These are phyloP conservation scores for Endocladia muricata DNA, from an alignment of 31 red algal species.

Conservation along the genomic window DNA sequence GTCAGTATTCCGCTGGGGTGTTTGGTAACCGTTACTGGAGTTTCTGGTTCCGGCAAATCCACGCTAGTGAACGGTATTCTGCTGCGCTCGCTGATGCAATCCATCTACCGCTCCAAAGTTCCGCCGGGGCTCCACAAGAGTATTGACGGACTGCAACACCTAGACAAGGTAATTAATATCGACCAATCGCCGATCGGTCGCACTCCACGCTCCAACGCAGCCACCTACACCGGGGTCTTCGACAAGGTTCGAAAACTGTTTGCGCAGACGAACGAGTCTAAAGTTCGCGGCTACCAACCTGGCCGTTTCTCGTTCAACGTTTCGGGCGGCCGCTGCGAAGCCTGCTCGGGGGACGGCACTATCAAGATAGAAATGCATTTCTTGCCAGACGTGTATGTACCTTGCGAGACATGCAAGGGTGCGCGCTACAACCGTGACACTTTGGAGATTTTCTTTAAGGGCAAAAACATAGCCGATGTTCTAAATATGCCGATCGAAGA, in stretches of 20 bases:
- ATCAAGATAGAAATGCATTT: slow-evolving; percentile 12
- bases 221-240: slow-evolving; percentile 29
- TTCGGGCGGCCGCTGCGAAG: neutral
- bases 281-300: neutral
- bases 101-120: neutral
- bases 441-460: slow-evolving; percentile 4
- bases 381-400: neutral
- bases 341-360: slow-evolving; percentile 3
- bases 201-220: slow-evolving; percentile 16
- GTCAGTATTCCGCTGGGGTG: slow-evolving; percentile 11
- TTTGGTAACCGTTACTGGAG: slow-evolving; percentile 11
- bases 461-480: slow-evolving; percentile 1
- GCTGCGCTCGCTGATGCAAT: neutral
- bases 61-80: slow-evolving; percentile 11
- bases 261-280: neutral
- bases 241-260: slow-evolving; percentile 15
- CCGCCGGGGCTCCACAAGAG: neutral
- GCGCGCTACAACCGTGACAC: slow-evolving; percentile 8
- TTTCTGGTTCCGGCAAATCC: slow-evolving; percentile 10
- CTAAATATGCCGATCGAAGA: neutral
- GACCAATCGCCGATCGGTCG: slow-evolving; percentile 31
- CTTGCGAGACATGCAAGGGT: slow-evolving; percentile 6
- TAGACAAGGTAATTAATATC: slow-evolving; percentile 27
- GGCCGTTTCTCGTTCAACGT: slow-evolving; percentile 14
- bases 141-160: slow-evolving; percentile 12